Base-by-base conservation (phyloP, 768 basidiomycete genomes). In the Russula lepida region DNA sequence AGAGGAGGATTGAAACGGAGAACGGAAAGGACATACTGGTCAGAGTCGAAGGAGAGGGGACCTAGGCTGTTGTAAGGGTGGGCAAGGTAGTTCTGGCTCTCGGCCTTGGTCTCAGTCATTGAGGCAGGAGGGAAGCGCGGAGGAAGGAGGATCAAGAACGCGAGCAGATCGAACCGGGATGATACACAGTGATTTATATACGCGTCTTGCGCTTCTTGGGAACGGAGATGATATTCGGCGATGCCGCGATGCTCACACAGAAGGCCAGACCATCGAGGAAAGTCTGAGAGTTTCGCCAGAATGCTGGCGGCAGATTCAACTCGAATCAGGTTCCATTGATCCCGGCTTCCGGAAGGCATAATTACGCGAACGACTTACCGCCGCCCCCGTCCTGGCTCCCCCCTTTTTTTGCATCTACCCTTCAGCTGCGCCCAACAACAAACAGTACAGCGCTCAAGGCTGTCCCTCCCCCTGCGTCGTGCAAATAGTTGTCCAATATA, bases 61-160 rank as follows among this genome's bases (percentile, higher is more conserved):
- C 55, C 61, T 58, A 62, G 27, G 51, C 19, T 48, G 62, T 27
- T 63, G 52, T 63, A 63, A 17, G 46, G 30, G 56, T 49, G 33
- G 33, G 46, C 56, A 21, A 63, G 53, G 33, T 51, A 54, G 32
- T 47, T 35, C 51, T 58, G 62, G 41, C 56, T 54, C 56, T 63
- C 52, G 27, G 37, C 25, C 55, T 63, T 63, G 52, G 57, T 63
- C 56, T 63, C 56, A 58, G 25, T 63, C 62, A 63, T 63, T 57
- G 62, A 54, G 62, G 62, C 62, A 58, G 57, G 61, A 63, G 62
- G 62, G 57, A 63, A 63, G 62, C 62, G 57, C 62, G 62, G 62
- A 63, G 62, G 56, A 58, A 52, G 56, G 57, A 63, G 62, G 41
- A 63, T 63, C 62, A 63, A 58, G 62, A 58, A 63, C 52, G 56